Base-by-base conservation (phyloP, 2,329 filamentous ascomycete genomes). In the Ampelomyces quisqualis region DNA sequence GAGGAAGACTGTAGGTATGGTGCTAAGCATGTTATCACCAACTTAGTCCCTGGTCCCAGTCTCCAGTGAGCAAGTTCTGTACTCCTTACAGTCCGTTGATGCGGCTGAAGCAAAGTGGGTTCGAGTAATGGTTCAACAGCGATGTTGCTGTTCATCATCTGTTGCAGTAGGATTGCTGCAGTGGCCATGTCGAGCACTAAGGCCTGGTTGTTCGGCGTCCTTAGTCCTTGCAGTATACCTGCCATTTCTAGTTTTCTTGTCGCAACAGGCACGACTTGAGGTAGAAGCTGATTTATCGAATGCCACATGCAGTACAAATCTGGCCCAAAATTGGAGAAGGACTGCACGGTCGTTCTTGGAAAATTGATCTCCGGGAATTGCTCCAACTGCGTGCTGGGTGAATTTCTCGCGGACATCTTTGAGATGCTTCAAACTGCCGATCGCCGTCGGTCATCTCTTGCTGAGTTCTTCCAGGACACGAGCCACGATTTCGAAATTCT, bases 231-330 rank as follows among this genome's bases (percentile, higher is more conserved):
- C 15, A 65, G 34, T 19, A 65, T 66, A 1, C 58, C 59, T 4
- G 63, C 62, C 35, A 60, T 66, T 36, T 64, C 58, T 1, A 66
- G 47, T 18, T 66, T 60, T 27, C 60, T 38, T 6, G 52, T 45
- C 2, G 52, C 53, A 13, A 57, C 49, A 11, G 45, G 39, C 7
- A 48, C 30, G 7, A 43, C 47, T 27, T 60, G 53, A 7, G 58
- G 47, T 7, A 58, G 35, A 11, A 45, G 48, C 20, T 58, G 47
- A 20, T 56, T 38, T 7, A 61, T 57, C 2, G 53, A 44, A 34
- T 56, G 44, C 60, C 60, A 65, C 51, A 60, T 56, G n/a, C 56
- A 54, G 35, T 60, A 64, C 2, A 67, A 45, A 29, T 65, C 63
- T 5, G 60, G 51, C 2, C 62, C 58, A 41, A 67, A 65, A 22